Percentiles rank a stretch among this genome's conserved stretches.
phyloP scores from a whole-genome alignment of 2,329 filamentous ascomycete genomes.

The Penicillium expansum region DNA sequence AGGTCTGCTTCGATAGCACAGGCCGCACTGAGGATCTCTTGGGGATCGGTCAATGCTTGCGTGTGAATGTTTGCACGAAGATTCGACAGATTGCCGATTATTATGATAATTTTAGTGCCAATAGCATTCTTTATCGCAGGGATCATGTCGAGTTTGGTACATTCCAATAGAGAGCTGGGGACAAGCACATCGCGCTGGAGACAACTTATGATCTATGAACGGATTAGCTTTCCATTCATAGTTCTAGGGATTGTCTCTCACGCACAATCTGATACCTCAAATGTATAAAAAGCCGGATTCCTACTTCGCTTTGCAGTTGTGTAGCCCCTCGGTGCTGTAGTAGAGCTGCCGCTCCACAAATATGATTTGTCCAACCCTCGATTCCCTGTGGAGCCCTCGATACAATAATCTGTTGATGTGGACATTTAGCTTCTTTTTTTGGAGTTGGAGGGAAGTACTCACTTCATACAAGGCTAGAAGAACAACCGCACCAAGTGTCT shows the following conservation, averaged over 20 bases:
- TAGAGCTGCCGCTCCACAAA: constrained; percentile 59
- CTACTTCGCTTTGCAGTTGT: neutral
- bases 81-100: neutral
- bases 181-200: neutral
- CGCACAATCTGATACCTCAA: neutral
- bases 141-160: neutral
- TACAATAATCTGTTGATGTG: constrained; percentile 31
- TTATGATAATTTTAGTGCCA: neutral
- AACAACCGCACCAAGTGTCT: constrained; percentile 54
- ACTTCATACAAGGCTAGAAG: constrained; percentile 63
- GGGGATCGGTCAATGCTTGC: neutral
- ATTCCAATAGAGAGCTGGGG: neutral
- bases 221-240: no score
- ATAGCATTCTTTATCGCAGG: neutral
- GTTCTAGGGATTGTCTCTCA: no score
- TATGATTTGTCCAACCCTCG: constrained; percentile 56
- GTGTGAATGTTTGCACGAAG: neutral
- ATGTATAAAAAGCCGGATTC: neutral
- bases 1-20: neutral
- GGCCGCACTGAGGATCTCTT: neutral
- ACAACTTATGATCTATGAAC: no score
- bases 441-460: constrained; percentile 14
- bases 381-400: constrained; percentile 48
- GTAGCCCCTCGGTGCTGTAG: constrained; percentile 7
- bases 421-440: neutral